A percentile compares a stretch with the other conserved stretches of the same genome.
These are phyloP conservation scores for Microbotryum silenes-acaulis DNA, from an alignment of 1,284 basidiomycete genomes.

Conservation along the genomic window DNA sequence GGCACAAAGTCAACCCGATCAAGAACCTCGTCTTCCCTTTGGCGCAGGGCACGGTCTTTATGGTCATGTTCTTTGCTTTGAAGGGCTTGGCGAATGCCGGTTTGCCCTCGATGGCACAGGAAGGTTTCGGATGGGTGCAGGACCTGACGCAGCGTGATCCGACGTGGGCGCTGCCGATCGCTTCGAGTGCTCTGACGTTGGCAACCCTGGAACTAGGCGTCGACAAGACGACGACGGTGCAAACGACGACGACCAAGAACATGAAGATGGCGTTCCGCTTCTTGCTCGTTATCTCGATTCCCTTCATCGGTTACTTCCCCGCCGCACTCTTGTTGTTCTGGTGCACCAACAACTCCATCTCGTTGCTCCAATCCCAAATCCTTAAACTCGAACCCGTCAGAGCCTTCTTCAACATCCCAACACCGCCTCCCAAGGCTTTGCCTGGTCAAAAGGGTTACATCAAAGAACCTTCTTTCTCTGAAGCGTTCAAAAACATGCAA, in stretches of 20 bases:
- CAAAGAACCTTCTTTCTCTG: constrained; percentile 26
- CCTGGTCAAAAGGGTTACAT: constrained; percentile 27
- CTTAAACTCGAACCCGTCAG: constrained; percentile 50
- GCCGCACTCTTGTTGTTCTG: constrained; percentile 55
- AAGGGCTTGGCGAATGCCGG: constrained; percentile 63
- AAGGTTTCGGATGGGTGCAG: constrained; percentile 66
- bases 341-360: constrained; percentile 47
- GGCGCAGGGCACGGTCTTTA: constrained; percentile 67
- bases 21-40: constrained; percentile 56
- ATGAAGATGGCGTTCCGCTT: constrained; percentile 64
- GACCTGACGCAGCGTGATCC: constrained; percentile 76
- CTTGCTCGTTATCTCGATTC: constrained; percentile 53
- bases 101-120: constrained; percentile 63
- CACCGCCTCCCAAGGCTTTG: constrained; percentile 39
- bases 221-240: constrained; percentile 54
- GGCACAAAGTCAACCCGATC: constrained; percentile 61
- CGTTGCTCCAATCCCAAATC: constrained; percentile 48
- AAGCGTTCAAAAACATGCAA: constrained; percentile 31
- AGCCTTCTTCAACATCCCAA: constrained; percentile 47
- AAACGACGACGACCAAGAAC: constrained; percentile 52
- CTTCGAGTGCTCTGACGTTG: constrained; percentile 58
- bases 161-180: constrained; percentile 64
- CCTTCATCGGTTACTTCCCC: constrained; percentile 49
- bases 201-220: constrained; percentile 61
- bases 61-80: constrained; percentile 80